Evolutionary conservation across 441 rosid species (phyloP), one percentile per base, ranked within the genome.

Genomic region (Euphorbia schlechtendalii): DNA sequence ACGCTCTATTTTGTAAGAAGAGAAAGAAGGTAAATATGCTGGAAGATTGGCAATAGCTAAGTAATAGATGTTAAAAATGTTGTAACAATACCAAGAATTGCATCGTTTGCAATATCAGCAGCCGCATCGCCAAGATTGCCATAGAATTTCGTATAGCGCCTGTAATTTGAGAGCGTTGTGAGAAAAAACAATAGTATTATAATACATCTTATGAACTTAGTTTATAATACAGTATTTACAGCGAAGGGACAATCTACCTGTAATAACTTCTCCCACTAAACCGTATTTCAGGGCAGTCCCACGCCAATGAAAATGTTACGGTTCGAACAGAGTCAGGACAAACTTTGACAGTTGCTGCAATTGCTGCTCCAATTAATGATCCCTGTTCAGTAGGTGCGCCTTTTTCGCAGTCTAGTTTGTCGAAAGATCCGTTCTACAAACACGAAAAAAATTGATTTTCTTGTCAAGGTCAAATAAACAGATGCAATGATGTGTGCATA

Each of bases 321-420:
- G 74, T 67, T 22, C 86, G 76, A 38, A 70, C 67, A 51, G 81
- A 73, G 71, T 70, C 82, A 8, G 87, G 75, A 38, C 82, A 84
- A 67, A 90, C 71, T 45, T 63, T 85, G 68, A 76, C 80, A 34
- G 99, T 78, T 28, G 97, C 93, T 59, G 95, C 88, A 69, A 93
- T 79, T 43, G 97, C 96, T 65, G 99, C 97, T 69, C 97, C 97
- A 1, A 88, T 87, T 3, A 93, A 88, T 61, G 99, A 87, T 61
- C 95, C 93, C 2, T 70, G 78, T 59, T 82, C 87, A 45, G 97
- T 87, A 58, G 90, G 82, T 21, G 72, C 73, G 4, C 49, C 63
- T 53, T 76, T 28, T 5, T 27, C 21, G 14, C 82, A 61, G 73
- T 75, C 68, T 13, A 88, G 81, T 59, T 68, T 71, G 77, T 84